Evolutionary conservation across 306 rosid genomes (phyloP), one percentile per base, ranked within the genome.

Genomic region (Hippophae rhamnoides): DNA sequence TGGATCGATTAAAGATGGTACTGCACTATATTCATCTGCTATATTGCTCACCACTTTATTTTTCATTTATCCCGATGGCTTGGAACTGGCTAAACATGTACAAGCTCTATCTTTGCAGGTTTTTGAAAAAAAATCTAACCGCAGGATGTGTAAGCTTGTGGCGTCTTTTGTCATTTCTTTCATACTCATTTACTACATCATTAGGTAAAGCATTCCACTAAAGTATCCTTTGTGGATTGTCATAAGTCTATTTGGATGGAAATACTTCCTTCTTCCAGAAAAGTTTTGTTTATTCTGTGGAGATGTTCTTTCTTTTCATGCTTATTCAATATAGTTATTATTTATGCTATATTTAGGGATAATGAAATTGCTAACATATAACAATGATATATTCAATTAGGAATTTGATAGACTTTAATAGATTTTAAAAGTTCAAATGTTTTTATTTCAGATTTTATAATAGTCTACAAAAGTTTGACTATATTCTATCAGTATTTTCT

Each of bases 1-100:
- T 92, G 99, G 93, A 86, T 57, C 83, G 95, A 69, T 85, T 92
- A 79, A 92, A 85, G 79, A 88, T 56, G 96, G 99, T 92, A 80
- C 26, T 3, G 10, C 48, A 27, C 47, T 18, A 40, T 9, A 61
- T 69, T 45, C 9, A 43, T 60, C 69, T 43, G 52, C 27, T 14
- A 51, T 51, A 12, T 27, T 60, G 9, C 69, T 67, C 42, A 53
- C 11, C 14, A 56, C 9, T 52, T 40, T 60, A 58, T 67, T 23
- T 74, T 23, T 53, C 56, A 49, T 60, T 61, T 13, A 11, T 47
- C 61, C 58, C 44, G 25, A 48, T 13, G 25, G 55, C 57, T 71
- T 53, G 23, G 27, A 66, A 67, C 47, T 47, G 60, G 64, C 69
- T 69, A 40, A 53, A 49, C 70, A 10, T 31, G 49, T 56, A 47